Base-by-base conservation (phyloP, 148 eudicot genomes). In the Gaultheria prostrata region DNA sequence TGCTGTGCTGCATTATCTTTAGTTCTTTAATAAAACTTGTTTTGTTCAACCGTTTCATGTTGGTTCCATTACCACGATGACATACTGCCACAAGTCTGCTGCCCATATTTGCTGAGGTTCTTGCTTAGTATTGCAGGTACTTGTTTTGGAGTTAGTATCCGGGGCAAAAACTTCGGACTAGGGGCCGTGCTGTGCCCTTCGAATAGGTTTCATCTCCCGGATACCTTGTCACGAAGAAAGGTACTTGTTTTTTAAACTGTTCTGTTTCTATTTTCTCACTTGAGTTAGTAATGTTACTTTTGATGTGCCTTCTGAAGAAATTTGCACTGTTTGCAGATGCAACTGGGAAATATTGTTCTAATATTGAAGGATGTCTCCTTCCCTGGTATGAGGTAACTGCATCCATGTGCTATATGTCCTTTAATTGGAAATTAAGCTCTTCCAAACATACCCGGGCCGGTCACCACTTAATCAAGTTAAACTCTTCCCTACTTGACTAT, bases 1-100 rank as follows among this genome's bases (percentile, higher is more conserved):
- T 74, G 86, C 86, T 32, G n/a, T 80, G 67, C 83, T 74, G 79
- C 74, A 45, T 80, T 59, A 54, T 28, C 81, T 71, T 65, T n/a
- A 57, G 71, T 79, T 53, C 61, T 24, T 70, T 45, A 65, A 49
- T 78, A 46, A 78, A 69, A 15, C 5, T 39, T 53, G 3, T 17
- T 7, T 8, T 79, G 3, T 39, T 70, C 48, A 35, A 67, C 35
- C 35, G 8, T 78, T 49, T n/a, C 8, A 18, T 82, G 77, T 28
- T 30, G 77, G 46, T 45, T 80, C 65, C 53, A 12, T 20, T 24
- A 45, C 21, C 74, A 3, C 24, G 32, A n/a, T 33, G 71, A 46
- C 8, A 50, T 15, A 26, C 20, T 4, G 2, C 12, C 20, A 5
- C 9, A 15, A 15, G 12, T 30, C 63, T 78, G 26, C 51, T 59